These are phyloP conservation scores for Helichrysum umbraculigerum DNA, from an alignment of 129 eudicot species.

Conservation along the genomic window DNA sequence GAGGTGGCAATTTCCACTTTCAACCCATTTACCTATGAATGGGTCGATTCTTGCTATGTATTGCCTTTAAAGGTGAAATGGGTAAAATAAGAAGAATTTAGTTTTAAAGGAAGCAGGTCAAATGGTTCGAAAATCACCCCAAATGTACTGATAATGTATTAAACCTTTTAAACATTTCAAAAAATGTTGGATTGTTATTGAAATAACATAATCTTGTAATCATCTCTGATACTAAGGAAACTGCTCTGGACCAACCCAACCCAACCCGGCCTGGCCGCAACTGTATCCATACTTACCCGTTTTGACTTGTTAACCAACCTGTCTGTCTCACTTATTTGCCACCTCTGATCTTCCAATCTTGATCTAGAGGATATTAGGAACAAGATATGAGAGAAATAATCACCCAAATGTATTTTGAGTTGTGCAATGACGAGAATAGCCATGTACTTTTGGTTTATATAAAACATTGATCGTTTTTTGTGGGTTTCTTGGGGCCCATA, in stretches of 20 bases:
- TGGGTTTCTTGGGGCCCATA: not conserved
- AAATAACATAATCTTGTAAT: not conserved
- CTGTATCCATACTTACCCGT: not conserved
- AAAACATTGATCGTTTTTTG: not conserved
- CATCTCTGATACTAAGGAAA: not conserved
- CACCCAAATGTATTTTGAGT: not conserved
- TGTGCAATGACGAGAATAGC: slow-evolving; percentile 4
- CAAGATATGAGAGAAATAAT: not conserved
- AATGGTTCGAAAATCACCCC: not conserved
- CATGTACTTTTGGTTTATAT: not conserved
- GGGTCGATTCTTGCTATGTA: not conserved
- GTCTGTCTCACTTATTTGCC: not conserved
- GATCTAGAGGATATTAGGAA: not conserved
- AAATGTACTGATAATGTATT: not conserved
- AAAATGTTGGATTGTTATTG: not conserved
- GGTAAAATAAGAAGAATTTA: not conserved
- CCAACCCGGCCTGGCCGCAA: too few relatives aligned
- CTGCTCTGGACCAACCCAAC: too few relatives aligned
- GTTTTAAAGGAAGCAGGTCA: not conserved
- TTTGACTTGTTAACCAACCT: not conserved
- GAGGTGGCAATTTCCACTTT: not conserved
- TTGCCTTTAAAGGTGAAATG: not conserved
- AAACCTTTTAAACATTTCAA: not conserved
- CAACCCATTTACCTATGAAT: not conserved
- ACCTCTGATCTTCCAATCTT: slow-evolving; percentile 9